Percentiles rank a stretch among this genome's conserved stretches.
Evolutionary conservation across 2,329 filamentous ascomycete species (phyloP).

Genomic region (Alternaria incomplexa): DNA sequence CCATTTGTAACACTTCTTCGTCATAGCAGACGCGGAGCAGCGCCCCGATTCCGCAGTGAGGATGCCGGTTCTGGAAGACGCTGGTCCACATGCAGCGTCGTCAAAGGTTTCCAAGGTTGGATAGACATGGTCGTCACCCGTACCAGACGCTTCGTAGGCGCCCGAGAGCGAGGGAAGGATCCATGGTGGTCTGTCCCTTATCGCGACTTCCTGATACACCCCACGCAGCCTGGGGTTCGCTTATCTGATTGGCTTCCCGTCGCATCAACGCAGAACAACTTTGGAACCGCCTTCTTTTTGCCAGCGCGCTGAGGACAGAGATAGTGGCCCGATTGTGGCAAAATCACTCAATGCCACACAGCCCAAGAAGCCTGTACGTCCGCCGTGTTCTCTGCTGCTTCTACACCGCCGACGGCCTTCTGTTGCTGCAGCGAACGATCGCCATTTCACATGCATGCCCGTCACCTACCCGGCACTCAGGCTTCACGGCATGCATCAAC

Average conservation of each 20-base stretch:
- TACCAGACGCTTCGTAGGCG: background rate
- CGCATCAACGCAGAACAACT: constrained; percentile 15
- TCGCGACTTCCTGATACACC: constrained; percentile 28
- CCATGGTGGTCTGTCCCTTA: constrained; percentile 21
- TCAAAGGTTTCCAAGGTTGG: background rate
- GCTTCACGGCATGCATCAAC: constrained; percentile 5
- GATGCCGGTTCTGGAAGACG: constrained; percentile 4
- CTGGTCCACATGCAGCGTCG: background rate
- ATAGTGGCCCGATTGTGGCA: constrained; percentile 8
- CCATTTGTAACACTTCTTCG: constrained; percentile 27
- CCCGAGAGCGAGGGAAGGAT: background rate
- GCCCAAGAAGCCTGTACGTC: constrained; percentile 11
- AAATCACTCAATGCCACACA: constrained; percentile 12
- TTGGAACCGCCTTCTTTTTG: constrained; percentile 1
- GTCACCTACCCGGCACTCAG: constrained; percentile 2
- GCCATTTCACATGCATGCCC: constrained; percentile 4
- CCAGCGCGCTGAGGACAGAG: background rate
- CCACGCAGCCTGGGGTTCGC: constrained; percentile 21
- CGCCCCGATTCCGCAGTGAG: background rate
- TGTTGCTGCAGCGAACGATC: constrained; percentile 3
- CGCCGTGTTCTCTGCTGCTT: background rate
- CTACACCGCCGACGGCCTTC: constrained; percentile 30
- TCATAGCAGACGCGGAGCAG: constrained; percentile 13
- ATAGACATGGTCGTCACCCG: background rate
- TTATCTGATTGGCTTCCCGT: constrained; percentile 22